These are phyloP conservation scores for Penicillium macrosclerotiorum DNA, from an alignment of 495 filamentous ascomycete genomes.

Conservation along the genomic window DNA sequence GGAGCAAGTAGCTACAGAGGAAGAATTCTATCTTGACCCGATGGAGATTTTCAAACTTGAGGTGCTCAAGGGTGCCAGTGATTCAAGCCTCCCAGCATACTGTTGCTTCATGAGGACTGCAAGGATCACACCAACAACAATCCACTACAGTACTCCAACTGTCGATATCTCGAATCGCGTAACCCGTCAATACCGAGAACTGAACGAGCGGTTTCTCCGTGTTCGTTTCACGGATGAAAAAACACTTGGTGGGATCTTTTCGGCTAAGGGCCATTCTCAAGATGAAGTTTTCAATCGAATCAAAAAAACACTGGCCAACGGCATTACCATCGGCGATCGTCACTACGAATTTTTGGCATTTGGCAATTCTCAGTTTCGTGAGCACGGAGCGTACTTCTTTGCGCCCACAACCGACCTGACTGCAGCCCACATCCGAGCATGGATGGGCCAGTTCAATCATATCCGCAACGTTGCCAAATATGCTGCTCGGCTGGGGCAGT, in stretches of 20 bases:
- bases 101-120: constrained; percentile 75
- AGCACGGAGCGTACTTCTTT: constrained; percentile 91
- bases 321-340: constrained; percentile 76
- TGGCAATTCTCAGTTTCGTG: constrained; percentile 92
- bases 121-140: constrained; percentile 76
- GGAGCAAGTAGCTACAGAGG: constrained; percentile 60
- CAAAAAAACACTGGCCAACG: constrained; percentile 66
- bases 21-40: constrained; percentile 62
- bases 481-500: constrained; percentile 85
- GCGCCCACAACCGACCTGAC: constrained; percentile 57
- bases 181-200: constrained; percentile 63
- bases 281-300: constrained; percentile 75
- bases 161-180: constrained; percentile 89
- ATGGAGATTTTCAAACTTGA: constrained; percentile 67
- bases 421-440: constrained; percentile 72
- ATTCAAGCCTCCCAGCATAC: constrained; percentile 61
- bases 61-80: constrained; percentile 41
- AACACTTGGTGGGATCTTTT: constrained; percentile 56
- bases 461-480: constrained; percentile 81
- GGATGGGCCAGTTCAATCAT: constrained; percentile 85
- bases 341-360: constrained; percentile 91
- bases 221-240: constrained; percentile 89
- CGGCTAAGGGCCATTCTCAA: constrained; percentile 52
- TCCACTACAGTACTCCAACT: constrained; percentile 72
- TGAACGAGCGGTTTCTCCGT: constrained; percentile 82